phyloP scores from a whole-genome alignment of 768 basidiomycete species.

The Pisolithus orientalis region DNA sequence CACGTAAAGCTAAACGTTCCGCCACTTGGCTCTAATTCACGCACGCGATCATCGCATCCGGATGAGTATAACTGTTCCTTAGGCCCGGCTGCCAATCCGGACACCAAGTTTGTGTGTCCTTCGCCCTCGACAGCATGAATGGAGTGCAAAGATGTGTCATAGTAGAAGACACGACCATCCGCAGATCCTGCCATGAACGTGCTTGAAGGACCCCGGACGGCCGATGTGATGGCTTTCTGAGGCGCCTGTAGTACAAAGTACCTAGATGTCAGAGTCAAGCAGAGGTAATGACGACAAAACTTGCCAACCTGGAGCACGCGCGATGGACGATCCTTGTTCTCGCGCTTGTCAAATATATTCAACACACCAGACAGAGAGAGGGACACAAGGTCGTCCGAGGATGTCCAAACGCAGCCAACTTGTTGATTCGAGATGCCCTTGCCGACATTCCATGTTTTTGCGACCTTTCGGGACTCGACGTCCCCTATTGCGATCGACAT shows the following conservation, averaged over 20 bases:
- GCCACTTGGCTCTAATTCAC: constrained; percentile 47
- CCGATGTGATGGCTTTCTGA: constrained; percentile 73
- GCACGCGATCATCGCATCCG: constrained; percentile 76
- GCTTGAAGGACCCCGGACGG: constrained; percentile 34
- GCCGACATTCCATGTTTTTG: constrained; percentile 67
- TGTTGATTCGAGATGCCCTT: constrained; percentile 77
- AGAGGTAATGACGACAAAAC: not conserved
- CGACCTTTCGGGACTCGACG: constrained; percentile 59
- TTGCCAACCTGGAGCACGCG: constrained; percentile 55
- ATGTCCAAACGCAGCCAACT: constrained; percentile 82
- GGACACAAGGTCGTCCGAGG: constrained; percentile 65
- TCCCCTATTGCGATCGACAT: constrained; percentile 54
- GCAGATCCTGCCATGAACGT: constrained; percentile 80
- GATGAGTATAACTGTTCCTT: constrained; percentile 56
- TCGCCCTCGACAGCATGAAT: constrained; percentile 46
- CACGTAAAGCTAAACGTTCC: constrained; percentile 42
- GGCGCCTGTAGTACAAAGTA: constrained; percentile 49
- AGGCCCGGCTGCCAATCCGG: constrained; percentile 45
- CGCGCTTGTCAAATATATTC: constrained; percentile 74
- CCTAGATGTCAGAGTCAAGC: not conserved
- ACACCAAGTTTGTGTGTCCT: constrained; percentile 67
- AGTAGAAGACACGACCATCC: constrained; percentile 70
- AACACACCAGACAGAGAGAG: constrained; percentile 79
- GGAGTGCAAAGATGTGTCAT: constrained; percentile 34
- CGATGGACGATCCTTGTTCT: constrained; percentile 48